These are phyloP conservation scores for Scutellaria galericulata DNA, from an alignment of 257 asterid species.

Conservation along the genomic window DNA sequence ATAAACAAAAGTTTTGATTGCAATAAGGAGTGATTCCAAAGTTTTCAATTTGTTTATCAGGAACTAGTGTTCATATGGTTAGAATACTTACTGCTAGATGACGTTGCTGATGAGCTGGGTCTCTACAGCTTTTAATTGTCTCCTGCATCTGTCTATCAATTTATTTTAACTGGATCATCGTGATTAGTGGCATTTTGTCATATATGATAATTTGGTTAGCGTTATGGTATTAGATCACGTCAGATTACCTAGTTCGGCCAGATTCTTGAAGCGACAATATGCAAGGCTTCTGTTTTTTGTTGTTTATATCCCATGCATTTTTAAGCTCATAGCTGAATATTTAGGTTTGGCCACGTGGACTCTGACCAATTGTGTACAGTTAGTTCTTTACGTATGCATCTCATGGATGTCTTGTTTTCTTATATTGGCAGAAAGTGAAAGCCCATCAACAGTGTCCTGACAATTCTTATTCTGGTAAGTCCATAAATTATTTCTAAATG, in stretches of 20 bases:
- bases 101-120: background rate
- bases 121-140: background rate
- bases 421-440: conserved; percentile 13
- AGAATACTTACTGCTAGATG: background rate
- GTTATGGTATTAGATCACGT: background rate
- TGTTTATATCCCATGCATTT: background rate
- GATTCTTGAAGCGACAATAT: background rate
- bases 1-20: background rate
- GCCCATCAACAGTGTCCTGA: background rate
- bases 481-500: background rate
- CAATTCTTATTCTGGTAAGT: conserved; percentile 4
- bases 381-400: conserved; percentile 10
- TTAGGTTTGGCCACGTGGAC: conserved; percentile 21
- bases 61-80: background rate
- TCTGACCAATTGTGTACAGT: background rate
- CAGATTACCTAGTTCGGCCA: background rate
- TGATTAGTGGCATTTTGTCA: conserved; percentile 2
- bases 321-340: conserved; percentile 2
- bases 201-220: background rate
- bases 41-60: background rate
- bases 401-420: conserved; percentile 16
- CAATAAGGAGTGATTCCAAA: background rate
- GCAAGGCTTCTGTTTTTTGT: conserved; percentile 5
- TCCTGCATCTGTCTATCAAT: background rate
- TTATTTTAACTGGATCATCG: conserved; percentile 1